A percentile compares a stretch with the other conserved stretches of the same genome.
These are phyloP conservation scores for Zymoseptoria crescenta DNA, from an alignment of 2,329 filamentous ascomycete species.

Conservation along the genomic window DNA sequence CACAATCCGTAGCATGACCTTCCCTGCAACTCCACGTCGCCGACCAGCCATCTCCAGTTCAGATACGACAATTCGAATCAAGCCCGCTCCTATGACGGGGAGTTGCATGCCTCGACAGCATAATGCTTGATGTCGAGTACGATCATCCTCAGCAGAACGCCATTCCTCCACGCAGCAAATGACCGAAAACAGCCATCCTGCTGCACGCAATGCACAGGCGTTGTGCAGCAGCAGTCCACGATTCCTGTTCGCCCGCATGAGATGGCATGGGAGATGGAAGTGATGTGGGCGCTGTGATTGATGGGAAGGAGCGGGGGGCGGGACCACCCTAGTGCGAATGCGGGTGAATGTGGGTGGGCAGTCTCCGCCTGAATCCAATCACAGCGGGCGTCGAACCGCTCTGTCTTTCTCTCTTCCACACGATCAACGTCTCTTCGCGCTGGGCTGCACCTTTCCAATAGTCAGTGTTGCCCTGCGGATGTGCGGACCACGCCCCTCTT, in stretches of 20 bases:
- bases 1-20: background rate
- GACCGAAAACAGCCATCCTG: background rate
- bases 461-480: conserved; percentile 5
- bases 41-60: background rate
- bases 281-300: background rate
- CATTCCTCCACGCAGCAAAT: background rate
- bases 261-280: background rate
- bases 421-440: conserved; percentile 19
- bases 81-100: background rate
- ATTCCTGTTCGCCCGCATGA: background rate
- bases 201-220: background rate
- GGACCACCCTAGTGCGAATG: background rate
- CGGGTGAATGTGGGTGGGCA: background rate
- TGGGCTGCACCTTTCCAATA: conserved; percentile 22
- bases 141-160: background rate
- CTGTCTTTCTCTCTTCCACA: conserved; percentile 6
- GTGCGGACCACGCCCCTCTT: background rate
- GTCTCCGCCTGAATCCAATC: background rate
- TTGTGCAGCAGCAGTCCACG: background rate
- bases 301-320: background rate
- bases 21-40: background rate
- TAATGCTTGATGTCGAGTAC: background rate
- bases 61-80: background rate
- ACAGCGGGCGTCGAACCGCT: background rate
- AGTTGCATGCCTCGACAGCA: background rate